Percentiles rank a stretch among this genome's conserved stretches.
These are phyloP conservation scores for Linum usitatissimum DNA, from an alignment of 345 rosid species.

Conservation along the genomic window DNA sequence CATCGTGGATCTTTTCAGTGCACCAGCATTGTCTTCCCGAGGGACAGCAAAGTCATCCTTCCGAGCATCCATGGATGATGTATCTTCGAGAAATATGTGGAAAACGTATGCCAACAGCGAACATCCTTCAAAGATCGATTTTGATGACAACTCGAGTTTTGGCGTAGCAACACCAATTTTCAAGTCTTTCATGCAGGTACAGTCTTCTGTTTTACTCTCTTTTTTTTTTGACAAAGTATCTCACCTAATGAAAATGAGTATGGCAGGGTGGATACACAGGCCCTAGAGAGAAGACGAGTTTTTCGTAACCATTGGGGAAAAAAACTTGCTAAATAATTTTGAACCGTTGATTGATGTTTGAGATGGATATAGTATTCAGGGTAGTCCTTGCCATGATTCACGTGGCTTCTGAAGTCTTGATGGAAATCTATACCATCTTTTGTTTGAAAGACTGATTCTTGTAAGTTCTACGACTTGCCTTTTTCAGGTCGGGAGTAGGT, in stretches of 20 bases:
- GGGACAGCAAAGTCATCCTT: slow-evolving; percentile 44
- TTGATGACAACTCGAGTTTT: slow-evolving; percentile 55
- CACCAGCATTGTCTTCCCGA: slow-evolving; percentile 82
- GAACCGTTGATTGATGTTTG: too few relatives aligned
- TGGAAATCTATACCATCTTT: too few relatives aligned
- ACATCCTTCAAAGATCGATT: slow-evolving; percentile 47
- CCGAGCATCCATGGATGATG: slow-evolving; percentile 40
- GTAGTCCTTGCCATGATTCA: too few relatives aligned
- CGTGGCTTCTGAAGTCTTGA: too few relatives aligned
- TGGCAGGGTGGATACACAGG: too few relatives aligned
- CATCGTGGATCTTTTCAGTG: slow-evolving; percentile 25
- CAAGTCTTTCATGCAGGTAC: slow-evolving; percentile 90
- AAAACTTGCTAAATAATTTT: too few relatives aligned
- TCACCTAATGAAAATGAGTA: too few relatives aligned
- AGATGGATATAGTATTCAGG: too few relatives aligned
- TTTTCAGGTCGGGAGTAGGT: slow-evolving; percentile 84
- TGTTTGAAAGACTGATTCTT: neutral
- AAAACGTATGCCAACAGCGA: slow-evolving; percentile 61
- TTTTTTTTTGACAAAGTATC: neutral
- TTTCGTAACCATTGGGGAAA: slow-evolving; percentile 2
- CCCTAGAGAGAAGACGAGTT: neutral
- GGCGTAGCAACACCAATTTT: slow-evolving; percentile 82
- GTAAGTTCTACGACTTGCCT: neutral
- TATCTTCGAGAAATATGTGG: slow-evolving; percentile 51
- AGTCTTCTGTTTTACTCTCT: slow-evolving; percentile 2